Base-by-base conservation (phyloP, 2,329 filamentous ascomycete species). In the Dactylella cylindrospora region DNA sequence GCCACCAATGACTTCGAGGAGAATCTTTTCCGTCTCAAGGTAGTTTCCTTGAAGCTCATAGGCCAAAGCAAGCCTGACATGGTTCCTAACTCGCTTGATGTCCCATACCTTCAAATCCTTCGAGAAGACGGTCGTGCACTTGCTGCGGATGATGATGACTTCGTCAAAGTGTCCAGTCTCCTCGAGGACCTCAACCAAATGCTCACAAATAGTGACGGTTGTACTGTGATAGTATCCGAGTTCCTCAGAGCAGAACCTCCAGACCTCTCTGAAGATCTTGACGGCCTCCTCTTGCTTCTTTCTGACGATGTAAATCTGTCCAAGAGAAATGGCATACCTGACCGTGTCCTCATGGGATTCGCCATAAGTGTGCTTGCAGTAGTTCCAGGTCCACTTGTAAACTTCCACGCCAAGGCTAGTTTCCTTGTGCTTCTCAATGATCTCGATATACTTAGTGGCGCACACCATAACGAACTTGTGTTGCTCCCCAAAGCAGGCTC, bases 361-460 rank as follows among this genome's bases (percentile, higher is more conserved):
- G 3, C 50, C 32, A 33, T 46, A 33, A 17, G 43, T 38, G 7
- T 51, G 47, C 28, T 51, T 51, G 47, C 9, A 51, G 15, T 51
- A 51, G 5, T 41, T 20, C 12, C 35, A 51, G 8, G 47, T 51
- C 50, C 50, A 54, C 25, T 54, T 54, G 25, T 54, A 54, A 5
- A 54, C 41, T 32, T 54, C 50, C 19, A 45, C 50, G 12, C 40
- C 40, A 17, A 17, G 20, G 33, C 13, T 28, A 2, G 13, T 39
- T 13, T 39, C 33, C 10, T 38, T 33, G 20, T 13, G n/a, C 33
- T 40, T 54, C 19, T 45, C 40, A n/a, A 40, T 46, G 10, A 45
- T 23, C 29, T 46, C 31, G 32, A 46, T 54, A 35, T 54, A 54
- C 5, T 39, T 45, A 13, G 40, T 46, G 12, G 50, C 50, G 9